Conservation (phyloP, 495 filamentous ascomycete genomes). For the Tuber borchii region DNA sequence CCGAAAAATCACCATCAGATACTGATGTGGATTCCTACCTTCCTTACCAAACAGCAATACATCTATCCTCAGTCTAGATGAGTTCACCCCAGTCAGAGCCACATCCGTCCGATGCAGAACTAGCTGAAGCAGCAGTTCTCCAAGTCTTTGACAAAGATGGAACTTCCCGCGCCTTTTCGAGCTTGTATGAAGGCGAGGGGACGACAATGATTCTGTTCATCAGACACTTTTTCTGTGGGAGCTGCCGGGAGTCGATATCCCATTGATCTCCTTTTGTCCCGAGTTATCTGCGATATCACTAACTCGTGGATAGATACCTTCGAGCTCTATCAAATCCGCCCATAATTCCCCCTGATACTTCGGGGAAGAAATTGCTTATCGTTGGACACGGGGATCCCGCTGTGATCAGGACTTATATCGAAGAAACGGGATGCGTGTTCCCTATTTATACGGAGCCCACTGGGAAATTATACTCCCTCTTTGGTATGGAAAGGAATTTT, state of each 20-base stretch:
- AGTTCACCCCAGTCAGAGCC: slow-evolving; percentile 8
- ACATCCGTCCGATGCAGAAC: slow-evolving; percentile 12
- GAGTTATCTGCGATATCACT: neutral
- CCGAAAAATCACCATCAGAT: neutral
- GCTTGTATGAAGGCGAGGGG: slow-evolving; percentile 53
- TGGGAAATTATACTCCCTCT: slow-evolving; percentile 58
- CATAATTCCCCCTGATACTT: slow-evolving; percentile 51
- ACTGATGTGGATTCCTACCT: neutral
- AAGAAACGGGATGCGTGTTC: slow-evolving; percentile 60
- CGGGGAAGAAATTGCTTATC: slow-evolving; percentile 45
- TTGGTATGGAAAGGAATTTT: slow-evolving; percentile 64
- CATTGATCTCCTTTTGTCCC: slow-evolving; percentile 3
- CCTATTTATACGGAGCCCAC: slow-evolving; percentile 78
- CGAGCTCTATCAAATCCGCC: slow-evolving; percentile 53
- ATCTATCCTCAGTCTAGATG: neutral
- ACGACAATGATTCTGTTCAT: slow-evolving; percentile 62
- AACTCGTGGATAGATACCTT: slow-evolving; percentile 56
- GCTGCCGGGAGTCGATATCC: slow-evolving; percentile 46
- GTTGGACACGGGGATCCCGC: slow-evolving; percentile 73
- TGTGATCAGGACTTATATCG: slow-evolving; percentile 63
- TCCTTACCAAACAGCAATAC: neutral
- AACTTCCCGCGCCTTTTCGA: slow-evolving; percentile 58
- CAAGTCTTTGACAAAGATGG: slow-evolving; percentile 45
- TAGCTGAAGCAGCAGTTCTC: slow-evolving; percentile 11
- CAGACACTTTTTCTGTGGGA: slow-evolving; percentile 85